Conservation (phyloP, 169 alveolate genomes). For the Perkinsus olseni region DNA sequence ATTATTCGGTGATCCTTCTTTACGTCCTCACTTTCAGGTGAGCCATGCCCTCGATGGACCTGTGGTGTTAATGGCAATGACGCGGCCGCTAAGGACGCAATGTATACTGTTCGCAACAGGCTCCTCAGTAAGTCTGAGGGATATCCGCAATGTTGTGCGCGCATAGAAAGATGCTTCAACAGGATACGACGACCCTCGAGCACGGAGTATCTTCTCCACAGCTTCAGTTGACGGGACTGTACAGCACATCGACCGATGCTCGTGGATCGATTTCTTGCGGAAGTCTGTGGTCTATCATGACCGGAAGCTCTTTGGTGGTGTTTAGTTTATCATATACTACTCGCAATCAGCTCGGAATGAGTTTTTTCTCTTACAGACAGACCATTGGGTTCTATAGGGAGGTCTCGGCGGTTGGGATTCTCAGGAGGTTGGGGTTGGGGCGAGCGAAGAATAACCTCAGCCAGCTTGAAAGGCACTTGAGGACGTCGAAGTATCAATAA, state of each 20-base stretch:
- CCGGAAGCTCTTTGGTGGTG: background rate
- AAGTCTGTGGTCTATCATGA: background rate
- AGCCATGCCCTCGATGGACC: background rate
- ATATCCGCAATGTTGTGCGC: background rate
- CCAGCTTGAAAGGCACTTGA: too few relatives aligned
- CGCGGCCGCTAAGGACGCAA: background rate
- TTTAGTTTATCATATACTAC: too few relatives aligned
- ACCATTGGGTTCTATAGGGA: too few relatives aligned
- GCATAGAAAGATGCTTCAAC: too few relatives aligned
- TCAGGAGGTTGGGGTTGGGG: too few relatives aligned
- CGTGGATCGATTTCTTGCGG: background rate
- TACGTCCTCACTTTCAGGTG: background rate
- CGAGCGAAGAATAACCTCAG: too few relatives aligned
- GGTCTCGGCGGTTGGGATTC: too few relatives aligned
- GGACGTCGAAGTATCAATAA: too few relatives aligned
- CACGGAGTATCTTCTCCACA: background rate
- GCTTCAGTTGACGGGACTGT: background rate
- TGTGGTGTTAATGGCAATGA: background rate
- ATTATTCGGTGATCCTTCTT: background rate
- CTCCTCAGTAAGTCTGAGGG: background rate
- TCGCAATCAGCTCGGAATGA: too few relatives aligned
- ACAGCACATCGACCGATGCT: background rate
- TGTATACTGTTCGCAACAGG: background rate
- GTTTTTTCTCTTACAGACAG: too few relatives aligned
- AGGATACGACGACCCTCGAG: background rate